phyloP scores from a whole-genome alignment of 2,329 filamentous ascomycete species.

The Fusarium oxysporum region DNA sequence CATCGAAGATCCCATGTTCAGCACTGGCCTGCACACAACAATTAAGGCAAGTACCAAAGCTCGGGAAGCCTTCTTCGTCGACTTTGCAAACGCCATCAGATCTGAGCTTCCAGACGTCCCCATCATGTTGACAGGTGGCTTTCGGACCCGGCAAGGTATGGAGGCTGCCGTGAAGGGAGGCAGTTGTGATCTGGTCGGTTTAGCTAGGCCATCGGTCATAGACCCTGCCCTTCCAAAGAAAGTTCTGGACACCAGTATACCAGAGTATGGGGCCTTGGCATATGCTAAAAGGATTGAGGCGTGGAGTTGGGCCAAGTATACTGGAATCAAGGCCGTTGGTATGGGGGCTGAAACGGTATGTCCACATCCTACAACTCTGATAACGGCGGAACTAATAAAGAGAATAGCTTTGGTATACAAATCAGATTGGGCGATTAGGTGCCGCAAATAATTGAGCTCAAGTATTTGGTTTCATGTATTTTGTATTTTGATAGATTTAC shows the following conservation, averaged over 20 bases:
- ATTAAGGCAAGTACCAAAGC: background rate
- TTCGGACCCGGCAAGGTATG: background rate
- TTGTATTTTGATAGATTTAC: too few relatives aligned
- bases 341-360: background rate
- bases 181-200: background rate
- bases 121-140: background rate
- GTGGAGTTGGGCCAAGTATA: background rate
- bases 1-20: constrained; percentile 2
- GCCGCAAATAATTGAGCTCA: background rate
- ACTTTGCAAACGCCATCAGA: background rate
- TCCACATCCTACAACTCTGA: background rate
- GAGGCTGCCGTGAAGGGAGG: background rate
- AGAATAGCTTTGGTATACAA: background rate
- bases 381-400: background rate
- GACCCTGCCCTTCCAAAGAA: background rate
- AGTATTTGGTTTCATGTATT: too few relatives aligned
- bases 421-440: background rate
- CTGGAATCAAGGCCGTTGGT: background rate
- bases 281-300: background rate
- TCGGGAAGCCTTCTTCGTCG: constrained; percentile 2
- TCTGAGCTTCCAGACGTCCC: background rate
- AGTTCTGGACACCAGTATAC: background rate
- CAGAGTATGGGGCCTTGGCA: background rate
- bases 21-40: background rate
- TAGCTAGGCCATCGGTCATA: background rate